Conservation (phyloP, 306 rosid genomes). For the Abrus precatorius region DNA sequence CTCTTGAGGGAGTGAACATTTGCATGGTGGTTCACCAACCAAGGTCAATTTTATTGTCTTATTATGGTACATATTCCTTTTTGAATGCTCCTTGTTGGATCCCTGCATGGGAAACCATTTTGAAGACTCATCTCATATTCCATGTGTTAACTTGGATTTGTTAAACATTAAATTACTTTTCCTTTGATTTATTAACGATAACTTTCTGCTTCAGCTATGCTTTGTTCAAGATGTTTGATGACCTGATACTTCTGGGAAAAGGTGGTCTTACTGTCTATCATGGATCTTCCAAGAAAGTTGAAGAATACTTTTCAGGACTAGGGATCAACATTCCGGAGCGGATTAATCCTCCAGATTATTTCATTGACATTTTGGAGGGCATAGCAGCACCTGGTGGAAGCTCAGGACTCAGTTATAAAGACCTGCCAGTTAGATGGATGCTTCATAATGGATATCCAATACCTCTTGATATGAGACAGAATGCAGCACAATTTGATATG, state of each 20-base stretch:
- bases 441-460: slow-evolving; percentile 77
- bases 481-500: slow-evolving; percentile 47
- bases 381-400: slow-evolving; percentile 61
- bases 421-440: slow-evolving; percentile 94
- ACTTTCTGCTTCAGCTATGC: slow-evolving; percentile 75
- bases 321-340: slow-evolving; percentile 89
- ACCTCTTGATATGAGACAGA: slow-evolving; percentile 81
- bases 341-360: slow-evolving; percentile 92
- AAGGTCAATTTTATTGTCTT: slow-evolving; percentile 60
- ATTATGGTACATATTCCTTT: neutral
- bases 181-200: slow-evolving; percentile 41
- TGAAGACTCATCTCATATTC: slow-evolving; percentile 18
- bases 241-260: slow-evolving; percentile 92
- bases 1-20: slow-evolving; percentile 95
- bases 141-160: neutral
- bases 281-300: slow-evolving; percentile 83
- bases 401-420: slow-evolving; percentile 64
- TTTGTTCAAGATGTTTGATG: slow-evolving; percentile 97
- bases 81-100: slow-evolving; percentile 21
- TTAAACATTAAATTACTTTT: slow-evolving; percentile 12
- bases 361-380: slow-evolving; percentile 95
- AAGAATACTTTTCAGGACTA: slow-evolving; percentile 81
- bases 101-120: slow-evolving; percentile 9
- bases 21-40: slow-evolving; percentile 99
- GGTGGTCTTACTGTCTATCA: slow-evolving; percentile 97